Percentiles rank a stretch among this genome's conserved stretches.
Evolutionary conservation across 768 basidiomycete species (phyloP).

Genomic region (Collybia mongolica): DNA sequence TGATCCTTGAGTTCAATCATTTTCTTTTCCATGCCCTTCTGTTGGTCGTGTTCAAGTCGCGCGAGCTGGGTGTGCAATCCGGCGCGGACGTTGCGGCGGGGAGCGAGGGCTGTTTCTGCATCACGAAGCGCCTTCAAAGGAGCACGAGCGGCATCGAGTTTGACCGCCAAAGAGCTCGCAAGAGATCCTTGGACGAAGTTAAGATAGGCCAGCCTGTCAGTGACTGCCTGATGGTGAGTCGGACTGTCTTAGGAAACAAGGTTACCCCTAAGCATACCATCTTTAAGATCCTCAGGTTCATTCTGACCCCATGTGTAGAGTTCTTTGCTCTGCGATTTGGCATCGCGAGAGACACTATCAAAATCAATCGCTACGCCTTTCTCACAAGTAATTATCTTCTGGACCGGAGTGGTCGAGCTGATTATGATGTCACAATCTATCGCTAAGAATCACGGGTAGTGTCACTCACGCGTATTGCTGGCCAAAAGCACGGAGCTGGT

Average conservation of each 20-base stretch:
- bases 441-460: neutral
- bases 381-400: constrained; percentile 76
- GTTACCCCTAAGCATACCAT: constrained; percentile 44
- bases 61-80: constrained; percentile 59
- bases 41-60: constrained; percentile 65
- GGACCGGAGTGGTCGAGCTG: constrained; percentile 62
- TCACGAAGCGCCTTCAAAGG: constrained; percentile 73
- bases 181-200: constrained; percentile 77
- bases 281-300: constrained; percentile 71
- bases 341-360: constrained; percentile 63
- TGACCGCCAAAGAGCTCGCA: constrained; percentile 54
- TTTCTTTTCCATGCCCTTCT: constrained; percentile 64
- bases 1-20: constrained; percentile 69
- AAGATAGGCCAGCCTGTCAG: constrained; percentile 79
- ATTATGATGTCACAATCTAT: constrained; percentile 8
- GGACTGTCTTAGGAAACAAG: constrained; percentile 3
- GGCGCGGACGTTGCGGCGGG: constrained; percentile 61
- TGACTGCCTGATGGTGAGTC: constrained; percentile 41
- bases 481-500: constrained; percentile 71
- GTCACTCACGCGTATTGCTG: constrained; percentile 68
- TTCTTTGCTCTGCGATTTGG: constrained; percentile 78
- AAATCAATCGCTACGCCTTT: constrained; percentile 79
- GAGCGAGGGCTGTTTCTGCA: constrained; percentile 60
- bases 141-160: constrained; percentile 61
- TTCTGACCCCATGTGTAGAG: constrained; percentile 82